phyloP scores from a whole-genome alignment of 2,329 filamentous ascomycete species.

The Coniochaeta prunicola region DNA sequence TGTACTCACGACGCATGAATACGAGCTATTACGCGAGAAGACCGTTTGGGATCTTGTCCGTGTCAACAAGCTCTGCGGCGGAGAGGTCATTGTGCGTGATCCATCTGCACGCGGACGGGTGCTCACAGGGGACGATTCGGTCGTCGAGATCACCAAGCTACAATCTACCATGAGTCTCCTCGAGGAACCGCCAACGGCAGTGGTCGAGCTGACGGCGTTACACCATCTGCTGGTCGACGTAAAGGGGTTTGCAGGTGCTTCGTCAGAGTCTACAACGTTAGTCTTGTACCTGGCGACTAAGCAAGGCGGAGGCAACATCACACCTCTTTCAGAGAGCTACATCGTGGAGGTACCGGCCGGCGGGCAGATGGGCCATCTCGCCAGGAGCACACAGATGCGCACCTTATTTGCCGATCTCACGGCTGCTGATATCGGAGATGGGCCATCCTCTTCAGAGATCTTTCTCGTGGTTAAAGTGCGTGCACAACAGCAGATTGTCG shows the following conservation, averaged over 20 bases:
- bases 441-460: slow-evolving; percentile 57
- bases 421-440: slow-evolving; percentile 62
- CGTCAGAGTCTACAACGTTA: slow-evolving; percentile 67
- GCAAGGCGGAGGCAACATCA: slow-evolving; percentile 52
- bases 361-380: slow-evolving; percentile 59
- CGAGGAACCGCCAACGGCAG: slow-evolving; percentile 66
- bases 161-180: slow-evolving; percentile 96
- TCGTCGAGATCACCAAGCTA: slow-evolving; percentile 81
- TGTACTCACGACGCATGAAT: slow-evolving; percentile 81
- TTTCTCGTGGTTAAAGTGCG: slow-evolving; percentile 81
- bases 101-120: slow-evolving; percentile 76
- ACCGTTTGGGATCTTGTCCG: slow-evolving; percentile 93
- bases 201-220: slow-evolving; percentile 61
- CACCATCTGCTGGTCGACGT: slow-evolving; percentile 82
- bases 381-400: slow-evolving; percentile 62
- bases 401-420: slow-evolving; percentile 85
- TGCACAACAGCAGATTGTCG: slow-evolving; percentile 43
- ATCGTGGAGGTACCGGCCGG: slow-evolving; percentile 69
- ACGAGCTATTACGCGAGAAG: slow-evolving; percentile 71
- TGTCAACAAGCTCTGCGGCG: slow-evolving; percentile 89
- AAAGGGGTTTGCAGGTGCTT: slow-evolving; percentile 70
- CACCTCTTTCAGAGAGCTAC: slow-evolving; percentile 75
- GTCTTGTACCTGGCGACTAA: slow-evolving; percentile 73
- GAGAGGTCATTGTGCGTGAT: slow-evolving; percentile 91
- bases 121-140: slow-evolving; percentile 85